A percentile compares a stretch with the other conserved stretches of the same genome.
phyloP scores from a whole-genome alignment of 768 basidiomycete species.

The Serendipita sp. region DNA sequence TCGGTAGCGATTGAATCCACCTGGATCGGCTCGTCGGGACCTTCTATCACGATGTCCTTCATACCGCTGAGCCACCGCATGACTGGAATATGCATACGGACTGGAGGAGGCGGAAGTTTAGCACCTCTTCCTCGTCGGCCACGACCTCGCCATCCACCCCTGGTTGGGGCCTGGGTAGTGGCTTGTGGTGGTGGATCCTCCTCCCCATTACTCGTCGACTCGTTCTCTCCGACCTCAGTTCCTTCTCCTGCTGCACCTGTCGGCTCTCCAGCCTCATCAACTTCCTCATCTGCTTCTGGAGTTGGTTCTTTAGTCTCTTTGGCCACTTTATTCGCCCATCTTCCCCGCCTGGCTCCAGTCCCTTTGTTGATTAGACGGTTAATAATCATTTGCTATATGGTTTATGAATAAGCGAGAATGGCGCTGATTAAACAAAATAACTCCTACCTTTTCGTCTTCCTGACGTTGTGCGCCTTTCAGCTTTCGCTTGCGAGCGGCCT shows the following conservation, averaged over 20 bases:
- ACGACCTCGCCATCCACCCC: not conserved
- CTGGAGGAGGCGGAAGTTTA: not conserved
- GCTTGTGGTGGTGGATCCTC: not conserved
- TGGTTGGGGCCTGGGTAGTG: not conserved
- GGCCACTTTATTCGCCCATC: not conserved
- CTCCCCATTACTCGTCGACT: not conserved
- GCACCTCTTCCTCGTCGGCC: not conserved
- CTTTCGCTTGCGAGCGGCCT: not conserved
- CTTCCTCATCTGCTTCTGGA: not conserved
- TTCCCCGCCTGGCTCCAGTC: not conserved
- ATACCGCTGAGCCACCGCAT: slow-evolving; percentile 1
- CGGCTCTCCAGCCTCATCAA: not conserved
- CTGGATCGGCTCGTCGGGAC: not conserved
- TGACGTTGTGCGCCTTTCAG: not conserved
- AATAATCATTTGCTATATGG: slow-evolving; percentile 1
- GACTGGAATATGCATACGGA: not conserved
- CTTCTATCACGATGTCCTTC: not conserved
- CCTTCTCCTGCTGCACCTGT: slow-evolving; percentile 3
- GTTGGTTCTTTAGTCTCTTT: slow-evolving; percentile 1
- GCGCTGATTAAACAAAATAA: too few relatives aligned
- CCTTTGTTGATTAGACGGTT: slow-evolving; percentile 5
- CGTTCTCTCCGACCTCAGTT: slow-evolving; percentile 1
- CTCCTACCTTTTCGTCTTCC: not conserved
- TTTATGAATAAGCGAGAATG: not conserved
- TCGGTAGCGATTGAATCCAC: not conserved